A percentile compares a stretch with the other conserved stretches of the same genome.
Evolutionary conservation across 148 eudicot genomes (phyloP).

Genomic region (Nyssa sinensis): DNA sequence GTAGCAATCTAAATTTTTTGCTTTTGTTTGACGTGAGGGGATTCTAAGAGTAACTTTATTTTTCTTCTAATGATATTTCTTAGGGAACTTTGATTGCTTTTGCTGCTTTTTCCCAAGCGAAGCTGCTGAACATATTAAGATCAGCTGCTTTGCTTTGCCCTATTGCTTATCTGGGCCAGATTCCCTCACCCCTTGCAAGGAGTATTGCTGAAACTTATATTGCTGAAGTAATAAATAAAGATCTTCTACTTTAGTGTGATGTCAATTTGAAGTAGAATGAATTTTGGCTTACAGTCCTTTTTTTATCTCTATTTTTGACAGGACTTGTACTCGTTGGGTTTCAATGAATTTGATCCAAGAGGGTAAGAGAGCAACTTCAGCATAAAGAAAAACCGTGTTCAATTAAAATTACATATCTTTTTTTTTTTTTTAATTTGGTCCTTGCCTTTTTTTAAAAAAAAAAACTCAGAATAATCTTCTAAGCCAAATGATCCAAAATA

Average conservation of each 20-base stretch:
- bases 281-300: background rate
- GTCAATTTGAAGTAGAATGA: background rate
- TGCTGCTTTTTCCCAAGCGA: slow-evolving; percentile 37
- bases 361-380: slow-evolving; percentile 32
- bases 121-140: slow-evolving; percentile 35
- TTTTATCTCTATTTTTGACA: slow-evolving; percentile 12
- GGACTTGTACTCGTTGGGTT: slow-evolving; percentile 43
- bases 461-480: too few relatives aligned
- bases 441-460: background rate
- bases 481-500: background rate
- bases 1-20: background rate
- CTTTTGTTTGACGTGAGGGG: too few relatives aligned
- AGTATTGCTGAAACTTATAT: slow-evolving; percentile 30
- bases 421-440: too few relatives aligned
- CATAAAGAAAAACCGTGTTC: too few relatives aligned
- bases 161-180: slow-evolving; percentile 42
- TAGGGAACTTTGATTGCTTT: slow-evolving; percentile 58
- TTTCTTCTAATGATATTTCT: background rate
- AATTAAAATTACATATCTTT: too few relatives aligned
- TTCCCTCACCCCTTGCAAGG: slow-evolving; percentile 32
- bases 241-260: background rate
- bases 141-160: slow-evolving; percentile 52
- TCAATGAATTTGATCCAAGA: slow-evolving; percentile 39
- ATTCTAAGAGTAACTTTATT: background rate
- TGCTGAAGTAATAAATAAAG: slow-evolving; percentile 32